Conservation (phyloP, 2,329 filamentous ascomycete genomes). For the Aspergillus bombycis region DNA sequence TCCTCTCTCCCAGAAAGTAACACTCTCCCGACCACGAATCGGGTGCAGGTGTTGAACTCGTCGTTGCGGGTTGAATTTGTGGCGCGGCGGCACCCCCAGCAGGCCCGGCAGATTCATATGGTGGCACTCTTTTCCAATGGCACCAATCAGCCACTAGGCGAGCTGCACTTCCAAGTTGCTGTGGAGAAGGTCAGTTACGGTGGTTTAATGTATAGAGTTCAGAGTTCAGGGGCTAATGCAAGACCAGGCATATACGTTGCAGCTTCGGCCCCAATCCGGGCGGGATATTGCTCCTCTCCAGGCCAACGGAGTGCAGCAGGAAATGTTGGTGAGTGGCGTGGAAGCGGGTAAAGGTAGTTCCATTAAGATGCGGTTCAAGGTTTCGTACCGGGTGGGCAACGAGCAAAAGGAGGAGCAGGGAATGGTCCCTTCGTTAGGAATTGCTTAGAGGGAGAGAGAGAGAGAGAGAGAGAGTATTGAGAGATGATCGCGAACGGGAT, state of each 20-base stretch:
- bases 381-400: slow-evolving; percentile 72
- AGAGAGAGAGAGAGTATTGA: no score
- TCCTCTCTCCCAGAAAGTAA: slow-evolving; percentile 73
- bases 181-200: slow-evolving; percentile 77
- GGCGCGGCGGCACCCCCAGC: slow-evolving; percentile 61
- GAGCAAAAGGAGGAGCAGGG: slow-evolving; percentile 75
- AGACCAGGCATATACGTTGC: slow-evolving; percentile 73
- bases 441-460: slow-evolving; percentile 55
- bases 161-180: slow-evolving; percentile 88
- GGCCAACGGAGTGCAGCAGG: slow-evolving; percentile 78
- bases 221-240: background rate
- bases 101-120: slow-evolving; percentile 65
- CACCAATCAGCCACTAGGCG: slow-evolving; percentile 69
- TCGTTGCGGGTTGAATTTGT: slow-evolving; percentile 73
- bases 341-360: slow-evolving; percentile 71
- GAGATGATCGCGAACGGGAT: background rate
- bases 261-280: slow-evolving; percentile 83
- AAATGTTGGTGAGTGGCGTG: slow-evolving; percentile 76
- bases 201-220: background rate
- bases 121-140: slow-evolving; percentile 84
- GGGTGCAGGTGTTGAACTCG: slow-evolving; percentile 69
- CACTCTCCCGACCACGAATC: slow-evolving; percentile 62
- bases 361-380: slow-evolving; percentile 90
- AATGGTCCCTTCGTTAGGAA: slow-evolving; percentile 76
- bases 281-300: slow-evolving; percentile 72